Conservation (phyloP, 2,329 filamentous ascomycete genomes). For the Rasamsonia emersonii region DNA sequence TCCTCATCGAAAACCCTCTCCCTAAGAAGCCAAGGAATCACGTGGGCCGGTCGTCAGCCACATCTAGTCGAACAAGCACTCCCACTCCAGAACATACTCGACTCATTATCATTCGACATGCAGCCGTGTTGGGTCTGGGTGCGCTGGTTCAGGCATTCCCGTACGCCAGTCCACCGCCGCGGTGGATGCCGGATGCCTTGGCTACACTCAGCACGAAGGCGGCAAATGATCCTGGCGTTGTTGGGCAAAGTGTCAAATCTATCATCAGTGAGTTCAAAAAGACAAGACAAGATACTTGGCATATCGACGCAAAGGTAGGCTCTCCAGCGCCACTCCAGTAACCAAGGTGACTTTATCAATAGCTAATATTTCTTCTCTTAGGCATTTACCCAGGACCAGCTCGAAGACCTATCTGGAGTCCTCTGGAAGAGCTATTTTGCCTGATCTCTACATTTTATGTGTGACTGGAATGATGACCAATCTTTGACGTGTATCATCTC, state of each 20-base stretch:
- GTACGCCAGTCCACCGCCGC: constrained; percentile 83
- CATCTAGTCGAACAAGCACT: constrained; percentile 38
- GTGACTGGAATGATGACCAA: too few species aligned
- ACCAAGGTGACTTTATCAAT: constrained; percentile 6
- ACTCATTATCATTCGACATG: constrained; percentile 74
- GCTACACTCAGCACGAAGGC: constrained; percentile 77
- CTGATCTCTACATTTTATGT: too few species aligned
- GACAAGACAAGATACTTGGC: constrained; percentile 97
- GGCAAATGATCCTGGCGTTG: constrained; percentile 79
- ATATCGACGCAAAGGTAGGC: constrained; percentile 90
- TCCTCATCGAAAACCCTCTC: constrained; percentile 76
- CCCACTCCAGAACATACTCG: constrained; percentile 53
- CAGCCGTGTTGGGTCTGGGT: constrained; percentile 83
- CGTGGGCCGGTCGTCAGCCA: constrained; percentile 31
- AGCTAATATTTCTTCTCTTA: constrained; percentile 36
- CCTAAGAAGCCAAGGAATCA: constrained; percentile 53
- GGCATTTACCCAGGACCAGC: constrained; percentile 80
- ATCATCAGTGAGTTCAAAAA: constrained; percentile 98
- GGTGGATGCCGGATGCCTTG: constrained; percentile 88
- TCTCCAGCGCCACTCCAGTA: constrained; percentile 4
- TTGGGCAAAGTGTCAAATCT: constrained; percentile 90
- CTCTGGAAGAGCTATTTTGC: constrained; percentile 99
- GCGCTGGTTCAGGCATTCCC: constrained; percentile 92
- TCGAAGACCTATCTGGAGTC: constrained; percentile 92
- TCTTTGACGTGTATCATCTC: too few species aligned